Base-by-base conservation (phyloP, 164 flowering plant genomes). In the Kalanchoe fedtschenkoi region DNA sequence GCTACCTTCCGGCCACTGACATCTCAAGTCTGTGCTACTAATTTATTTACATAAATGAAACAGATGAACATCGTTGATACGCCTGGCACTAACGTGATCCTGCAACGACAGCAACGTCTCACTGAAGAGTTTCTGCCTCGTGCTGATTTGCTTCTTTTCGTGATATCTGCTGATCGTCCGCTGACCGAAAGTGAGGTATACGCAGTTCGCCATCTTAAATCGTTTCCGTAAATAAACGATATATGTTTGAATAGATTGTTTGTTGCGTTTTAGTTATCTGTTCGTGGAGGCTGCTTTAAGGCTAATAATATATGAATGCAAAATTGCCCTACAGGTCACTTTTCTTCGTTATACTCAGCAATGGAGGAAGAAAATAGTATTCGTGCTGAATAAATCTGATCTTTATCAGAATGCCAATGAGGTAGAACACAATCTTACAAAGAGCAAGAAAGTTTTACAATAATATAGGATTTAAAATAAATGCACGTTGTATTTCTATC, bases 101-200 rank as follows among this genome's bases (percentile, higher is more conserved):
- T 92, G 22, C 91, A 88, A 74, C 78, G 97, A 77, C 98, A 92
- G 70, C 96, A 92, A 66, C 93, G 95, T 29, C 86, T 92, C 21
- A 92, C 96, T 5, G 98, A 89, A 77, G 98, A 92, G 74, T 92
- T 92, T 82, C 85, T 89, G 62, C 98, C 98, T 19, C 89, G 98
- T 66, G 91, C 96, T 24, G 98, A 92, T 76, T 74, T 92, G 77
- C 72, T 92, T 68, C 81, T 92, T 69, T 92, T 92, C 77, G 95
- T 92, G 28, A 82, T 92, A 54, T 92, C 98, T 70, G 95, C 98
- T 39, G 98, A 88, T 69, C 89, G 98, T 4, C 98, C 98, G 26
- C 78, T 89, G 68, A 92, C 88, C 63, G 91, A 85, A 75, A 92
- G 98, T 73, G 98, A 89, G 91, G 96, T 91, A 84, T 68, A 68